These are phyloP conservation scores for Metschnikowia aberdeeniae DNA, from an alignment of 805 yeast genomes.

Conservation along the genomic window DNA sequence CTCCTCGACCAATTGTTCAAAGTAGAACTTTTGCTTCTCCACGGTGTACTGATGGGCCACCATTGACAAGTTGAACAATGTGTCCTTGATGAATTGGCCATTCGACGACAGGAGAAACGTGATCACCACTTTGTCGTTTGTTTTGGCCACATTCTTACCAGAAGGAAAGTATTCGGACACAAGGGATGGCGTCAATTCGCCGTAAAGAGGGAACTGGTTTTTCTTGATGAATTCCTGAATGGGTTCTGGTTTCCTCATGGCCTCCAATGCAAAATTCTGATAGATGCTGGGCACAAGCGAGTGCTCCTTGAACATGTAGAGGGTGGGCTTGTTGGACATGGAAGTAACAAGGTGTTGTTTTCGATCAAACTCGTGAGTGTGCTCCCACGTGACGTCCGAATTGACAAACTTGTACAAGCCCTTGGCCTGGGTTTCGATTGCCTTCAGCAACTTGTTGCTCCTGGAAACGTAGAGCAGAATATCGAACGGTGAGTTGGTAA, in stretches of 20 bases:
- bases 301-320: conserved; percentile 57
- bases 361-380: conserved; percentile 36
- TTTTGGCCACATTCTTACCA: conserved; percentile 11
- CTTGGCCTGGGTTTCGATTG: conserved; percentile 40
- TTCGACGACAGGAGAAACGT: conserved; percentile 44
- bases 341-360: conserved; percentile 48
- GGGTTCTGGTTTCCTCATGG: conserved; percentile 47
- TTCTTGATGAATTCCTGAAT: conserved; percentile 48
- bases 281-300: conserved; percentile 48
- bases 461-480: conserved; percentile 50
- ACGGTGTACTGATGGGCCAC: conserved; percentile 48
- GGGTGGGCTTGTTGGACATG: conserved; percentile 57
- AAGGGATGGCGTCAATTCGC: conserved; percentile 45
- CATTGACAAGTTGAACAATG: conserved; percentile 38
- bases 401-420: conserved; percentile 42
- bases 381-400: conserved; percentile 31
- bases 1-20: conserved; percentile 24
- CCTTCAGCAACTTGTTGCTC: conserved; percentile 37
- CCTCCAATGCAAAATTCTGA: conserved; percentile 62
- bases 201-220: conserved; percentile 49
- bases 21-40: conserved; percentile 39
- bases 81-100: conserved; percentile 28
- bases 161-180: conserved; percentile 33
- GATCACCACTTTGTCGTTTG: conserved; percentile 45
- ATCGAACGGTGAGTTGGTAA: conserved; percentile 54